Evolutionary conservation across 805 yeast species (phyloP).

Genomic region (Wickerhamomyces canadensis): DNA sequence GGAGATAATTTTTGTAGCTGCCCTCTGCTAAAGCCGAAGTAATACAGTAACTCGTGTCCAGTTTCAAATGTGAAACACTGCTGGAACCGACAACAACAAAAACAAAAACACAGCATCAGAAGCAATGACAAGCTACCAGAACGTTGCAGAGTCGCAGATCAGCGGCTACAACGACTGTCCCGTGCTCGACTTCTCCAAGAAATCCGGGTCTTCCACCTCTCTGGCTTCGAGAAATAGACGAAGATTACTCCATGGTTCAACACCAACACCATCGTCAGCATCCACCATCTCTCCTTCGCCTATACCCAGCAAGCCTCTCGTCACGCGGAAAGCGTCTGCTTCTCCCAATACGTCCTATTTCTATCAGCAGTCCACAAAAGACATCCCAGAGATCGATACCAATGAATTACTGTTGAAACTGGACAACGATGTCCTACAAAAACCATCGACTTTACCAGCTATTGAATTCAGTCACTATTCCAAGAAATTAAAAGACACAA

Average conservation of each 20-base stretch:
- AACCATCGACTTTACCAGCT: conserved; percentile 29
- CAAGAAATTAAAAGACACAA: conserved; percentile 30
- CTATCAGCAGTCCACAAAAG: too few species aligned
- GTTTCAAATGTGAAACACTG: too few species aligned
- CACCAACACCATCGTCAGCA: background rate
- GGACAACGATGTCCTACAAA: conserved; percentile 20
- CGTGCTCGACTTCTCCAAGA: conserved; percentile 13
- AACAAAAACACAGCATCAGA: background rate
- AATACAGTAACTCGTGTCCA: too few species aligned
- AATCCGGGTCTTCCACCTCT: conserved; percentile 2
- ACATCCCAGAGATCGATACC: too few species aligned
- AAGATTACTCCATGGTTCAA: conserved; percentile 2
- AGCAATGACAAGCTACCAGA: conserved; percentile 25
- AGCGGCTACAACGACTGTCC: conserved; percentile 41
- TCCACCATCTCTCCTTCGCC: background rate
- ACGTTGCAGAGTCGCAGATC: conserved; percentile 36
- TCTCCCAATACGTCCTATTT: too few species aligned
- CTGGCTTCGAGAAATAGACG: conserved; percentile 2
- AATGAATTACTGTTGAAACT: conserved; percentile 21
- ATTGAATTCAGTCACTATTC: conserved; percentile 40
- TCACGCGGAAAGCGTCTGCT: too few species aligned
- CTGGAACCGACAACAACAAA: too few species aligned
- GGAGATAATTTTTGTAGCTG: too few species aligned
- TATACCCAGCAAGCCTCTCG: too few species aligned
- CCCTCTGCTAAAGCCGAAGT: too few species aligned